phyloP scores from a whole-genome alignment of 225 moss, liverwort and hornwort species.

The Lunularia cruciata region DNA sequence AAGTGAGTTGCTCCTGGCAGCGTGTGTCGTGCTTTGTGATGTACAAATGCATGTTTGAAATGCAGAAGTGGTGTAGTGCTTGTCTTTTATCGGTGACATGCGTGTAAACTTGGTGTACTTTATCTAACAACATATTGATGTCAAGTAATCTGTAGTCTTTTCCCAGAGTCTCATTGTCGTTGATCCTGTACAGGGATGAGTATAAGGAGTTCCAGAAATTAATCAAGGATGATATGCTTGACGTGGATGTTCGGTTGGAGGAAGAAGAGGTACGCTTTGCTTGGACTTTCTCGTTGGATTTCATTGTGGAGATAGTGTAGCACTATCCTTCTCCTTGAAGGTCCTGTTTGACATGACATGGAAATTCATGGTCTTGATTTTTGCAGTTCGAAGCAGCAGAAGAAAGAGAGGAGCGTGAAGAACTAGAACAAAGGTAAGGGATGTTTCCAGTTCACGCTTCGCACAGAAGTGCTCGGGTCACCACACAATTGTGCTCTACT shows the following conservation, averaged over 20 bases:
- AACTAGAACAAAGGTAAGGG: conserved; percentile 42
- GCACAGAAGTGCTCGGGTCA: no score
- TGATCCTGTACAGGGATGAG: conserved; percentile 69
- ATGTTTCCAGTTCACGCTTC: no score
- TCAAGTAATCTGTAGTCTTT: no score
- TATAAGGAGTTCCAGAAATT: conserved; percentile 88
- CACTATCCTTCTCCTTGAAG: background rate
- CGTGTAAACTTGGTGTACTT: no score
- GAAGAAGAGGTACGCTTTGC: conserved; percentile 68
- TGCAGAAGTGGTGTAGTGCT: no score
- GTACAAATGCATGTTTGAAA: no score
- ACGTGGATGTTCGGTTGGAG: conserved; percentile 72
- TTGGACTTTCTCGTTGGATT: background rate
- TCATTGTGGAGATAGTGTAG: background rate
- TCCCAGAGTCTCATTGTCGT: no score
- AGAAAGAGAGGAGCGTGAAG: conserved; percentile 49
- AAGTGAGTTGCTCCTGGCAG: no score
- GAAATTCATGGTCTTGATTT: background rate
- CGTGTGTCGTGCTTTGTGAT: no score
- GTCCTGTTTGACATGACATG: background rate
- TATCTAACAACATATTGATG: no score
- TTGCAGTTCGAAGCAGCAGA: conserved; percentile 55
- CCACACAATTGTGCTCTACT: no score
- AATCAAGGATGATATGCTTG: conserved; percentile 74
- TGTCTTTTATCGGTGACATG: no score